These are phyloP conservation scores for Hanseniaspora taiwanica DNA, from an alignment of 805 yeast species.

Conservation along the genomic window DNA sequence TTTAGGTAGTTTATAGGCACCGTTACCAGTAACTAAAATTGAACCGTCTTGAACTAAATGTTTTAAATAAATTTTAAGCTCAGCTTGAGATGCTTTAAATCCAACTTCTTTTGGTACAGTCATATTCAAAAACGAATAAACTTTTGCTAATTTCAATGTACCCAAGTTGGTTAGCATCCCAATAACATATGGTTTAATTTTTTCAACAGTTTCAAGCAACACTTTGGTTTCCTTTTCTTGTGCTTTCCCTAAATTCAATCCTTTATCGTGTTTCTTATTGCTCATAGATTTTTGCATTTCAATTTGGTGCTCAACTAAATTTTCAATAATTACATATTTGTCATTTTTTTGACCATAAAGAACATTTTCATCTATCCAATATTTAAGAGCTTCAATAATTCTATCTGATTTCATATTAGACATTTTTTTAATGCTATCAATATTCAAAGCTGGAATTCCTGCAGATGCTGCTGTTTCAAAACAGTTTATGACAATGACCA, in stretches of 20 bases:
- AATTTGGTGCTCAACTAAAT: neutral
- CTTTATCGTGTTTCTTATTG: no score
- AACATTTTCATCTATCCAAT: conserved; percentile 50
- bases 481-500: neutral
- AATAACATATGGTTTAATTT: conserved; percentile 35
- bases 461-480: no score
- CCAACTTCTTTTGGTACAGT: conserved; percentile 40
- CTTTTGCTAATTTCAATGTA: conserved; percentile 31
- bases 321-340: conserved; percentile 2
- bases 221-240: neutral
- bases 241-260: conserved; percentile 1
- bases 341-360: conserved; percentile 26
- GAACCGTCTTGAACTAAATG: conserved; percentile 12
- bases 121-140: conserved; percentile 40
- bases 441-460: neutral
- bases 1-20: conserved; percentile 10
- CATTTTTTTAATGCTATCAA: neutral
- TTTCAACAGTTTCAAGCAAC: conserved; percentile 4
- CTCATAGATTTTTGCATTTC: neutral
- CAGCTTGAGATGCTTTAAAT: conserved; percentile 7
- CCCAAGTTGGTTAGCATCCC: conserved; percentile 50
- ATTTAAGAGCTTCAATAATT: conserved; percentile 45
- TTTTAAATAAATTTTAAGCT: conserved; percentile 9
- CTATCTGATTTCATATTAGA: conserved; percentile 2
- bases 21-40: conserved; percentile 8